Conservation (phyloP, 352 stramenopile genomes). For the Globisporangium lucens region DNA sequence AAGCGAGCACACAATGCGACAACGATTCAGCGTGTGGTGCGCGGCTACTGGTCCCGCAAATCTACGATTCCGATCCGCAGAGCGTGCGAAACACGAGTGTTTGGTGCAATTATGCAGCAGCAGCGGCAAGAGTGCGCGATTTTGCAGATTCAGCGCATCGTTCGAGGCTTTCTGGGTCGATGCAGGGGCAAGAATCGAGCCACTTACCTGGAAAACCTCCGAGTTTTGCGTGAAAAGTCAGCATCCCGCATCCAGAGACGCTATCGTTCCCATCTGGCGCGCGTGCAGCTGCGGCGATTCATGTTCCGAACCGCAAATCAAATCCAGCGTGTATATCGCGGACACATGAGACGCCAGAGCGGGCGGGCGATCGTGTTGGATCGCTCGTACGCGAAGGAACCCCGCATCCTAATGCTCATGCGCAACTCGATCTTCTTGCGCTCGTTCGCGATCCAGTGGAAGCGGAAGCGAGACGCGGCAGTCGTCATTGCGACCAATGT, state of each 20-base stretch:
- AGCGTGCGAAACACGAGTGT: constrained; percentile 18
- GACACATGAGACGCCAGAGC: constrained; percentile 33
- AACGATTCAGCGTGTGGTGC: constrained; percentile 40
- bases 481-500: constrained; percentile 30
- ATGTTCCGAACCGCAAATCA: constrained; percentile 35
- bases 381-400: constrained; percentile 34
- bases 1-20: constrained; percentile 23
- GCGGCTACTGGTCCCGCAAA: constrained; percentile 28
- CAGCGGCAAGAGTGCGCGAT: constrained; percentile 17
- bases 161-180: constrained; percentile 43
- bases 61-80: constrained; percentile 13
- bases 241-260: constrained; percentile 45
- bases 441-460: constrained; percentile 51
- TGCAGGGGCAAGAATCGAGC: constrained; percentile 17
- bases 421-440: constrained; percentile 53
- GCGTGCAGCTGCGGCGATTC: constrained; percentile 35
- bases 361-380: constrained; percentile 37
- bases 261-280: constrained; percentile 50
- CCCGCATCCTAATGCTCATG: constrained; percentile 49
- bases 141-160: constrained; percentile 38
- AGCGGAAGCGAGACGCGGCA: constrained; percentile 50
- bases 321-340: constrained; percentile 59
- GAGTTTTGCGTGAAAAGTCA: constrained; percentile 22
- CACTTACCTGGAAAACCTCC: constrained; percentile 21
- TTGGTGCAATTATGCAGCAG: constrained; percentile 16